Percentiles rank a stretch among this genome's conserved stretches.
These are phyloP conservation scores for Lactarius akahatsu DNA, from an alignment of 768 basidiomycete species.

Conservation along the genomic window DNA sequence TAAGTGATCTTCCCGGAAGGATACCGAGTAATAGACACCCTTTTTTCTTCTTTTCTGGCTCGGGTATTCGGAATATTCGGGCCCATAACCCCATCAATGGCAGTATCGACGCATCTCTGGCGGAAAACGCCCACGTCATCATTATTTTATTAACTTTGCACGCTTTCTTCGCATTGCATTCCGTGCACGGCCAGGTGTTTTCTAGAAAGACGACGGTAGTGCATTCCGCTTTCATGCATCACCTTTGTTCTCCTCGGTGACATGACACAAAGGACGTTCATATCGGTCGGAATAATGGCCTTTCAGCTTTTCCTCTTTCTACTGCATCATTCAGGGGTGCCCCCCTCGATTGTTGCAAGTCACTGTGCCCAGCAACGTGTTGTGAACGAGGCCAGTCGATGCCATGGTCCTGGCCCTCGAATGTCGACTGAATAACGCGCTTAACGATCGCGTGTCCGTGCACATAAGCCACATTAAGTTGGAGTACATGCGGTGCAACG, in stretches of 20 bases:
- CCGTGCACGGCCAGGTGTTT: background rate
- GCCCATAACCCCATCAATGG: slow-evolving; percentile 1
- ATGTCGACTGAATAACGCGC: background rate
- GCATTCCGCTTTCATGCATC: slow-evolving; percentile 11
- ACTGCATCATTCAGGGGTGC: slow-evolving; percentile 13
- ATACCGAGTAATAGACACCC: background rate
- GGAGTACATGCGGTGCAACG: slow-evolving; percentile 16
- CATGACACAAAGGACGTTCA: slow-evolving; percentile 16
- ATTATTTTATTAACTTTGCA: slow-evolving; percentile 9
- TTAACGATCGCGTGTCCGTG: background rate
- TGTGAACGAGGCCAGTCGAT: slow-evolving; percentile 23
- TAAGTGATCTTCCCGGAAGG: background rate
- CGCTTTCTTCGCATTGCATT: slow-evolving; percentile 10
- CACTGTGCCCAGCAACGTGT: slow-evolving; percentile 20
- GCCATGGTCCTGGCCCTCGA: slow-evolving; percentile 18
- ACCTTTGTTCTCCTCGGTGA: slow-evolving; percentile 5
- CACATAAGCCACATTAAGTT: slow-evolving; percentile 21
- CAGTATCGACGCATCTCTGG: slow-evolving; percentile 2
- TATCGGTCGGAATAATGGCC: background rate
- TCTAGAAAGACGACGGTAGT: slow-evolving; percentile 7
- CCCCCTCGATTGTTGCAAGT: background rate
- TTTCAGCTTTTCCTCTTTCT: slow-evolving; percentile 1
- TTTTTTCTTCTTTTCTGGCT: slow-evolving; percentile 6
- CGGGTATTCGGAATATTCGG: slow-evolving; percentile 11
- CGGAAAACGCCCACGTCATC: slow-evolving; percentile 18